Evolutionary conservation across 371 early-diverging fungal species (phyloP).

Genomic region (Zopfochytrium polystomum): DNA sequence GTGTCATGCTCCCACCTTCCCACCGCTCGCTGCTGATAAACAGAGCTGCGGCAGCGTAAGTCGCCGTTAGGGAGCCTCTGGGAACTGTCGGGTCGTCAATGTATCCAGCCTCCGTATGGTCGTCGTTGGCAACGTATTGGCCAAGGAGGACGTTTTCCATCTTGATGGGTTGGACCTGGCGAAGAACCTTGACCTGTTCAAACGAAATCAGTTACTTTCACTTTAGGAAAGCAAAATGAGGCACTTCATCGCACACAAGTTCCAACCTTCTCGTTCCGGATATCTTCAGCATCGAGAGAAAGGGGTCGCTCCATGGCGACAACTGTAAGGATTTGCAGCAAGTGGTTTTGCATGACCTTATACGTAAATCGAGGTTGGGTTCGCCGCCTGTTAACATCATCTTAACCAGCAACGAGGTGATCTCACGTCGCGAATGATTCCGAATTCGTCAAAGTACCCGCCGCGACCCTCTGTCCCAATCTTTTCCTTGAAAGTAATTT

Average conservation of each 20-base stretch:
- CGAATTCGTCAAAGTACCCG: conserved; percentile 99
- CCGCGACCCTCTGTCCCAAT: conserved; percentile 98
- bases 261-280: conserved; percentile 83
- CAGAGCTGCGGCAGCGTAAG: conserved; percentile 86
- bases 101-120: conserved; percentile 83
- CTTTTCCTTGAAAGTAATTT: conserved; percentile 97
- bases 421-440: conserved; percentile 96
- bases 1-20: conserved; percentile 60
- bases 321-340: conserved; percentile 87
- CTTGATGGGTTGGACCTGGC: conserved; percentile 73
- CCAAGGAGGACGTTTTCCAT: conserved; percentile 81
- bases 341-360: conserved; percentile 91
- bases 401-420: background rate
- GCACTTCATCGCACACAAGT: too few species aligned
- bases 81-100: conserved; percentile 89
- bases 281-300: conserved; percentile 79
- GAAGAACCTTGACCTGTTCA: conserved; percentile 69
- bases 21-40: conserved; percentile 92
- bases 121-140: conserved; percentile 73
- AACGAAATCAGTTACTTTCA: background rate
- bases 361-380: too few species aligned
- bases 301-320: conserved; percentile 93
- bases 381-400: too few species aligned
- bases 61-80: conserved; percentile 77
- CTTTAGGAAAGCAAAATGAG: background rate